These are phyloP conservation scores for Posidonia australis DNA, from an alignment of 106 monocot genomes.

Conservation along the genomic window DNA sequence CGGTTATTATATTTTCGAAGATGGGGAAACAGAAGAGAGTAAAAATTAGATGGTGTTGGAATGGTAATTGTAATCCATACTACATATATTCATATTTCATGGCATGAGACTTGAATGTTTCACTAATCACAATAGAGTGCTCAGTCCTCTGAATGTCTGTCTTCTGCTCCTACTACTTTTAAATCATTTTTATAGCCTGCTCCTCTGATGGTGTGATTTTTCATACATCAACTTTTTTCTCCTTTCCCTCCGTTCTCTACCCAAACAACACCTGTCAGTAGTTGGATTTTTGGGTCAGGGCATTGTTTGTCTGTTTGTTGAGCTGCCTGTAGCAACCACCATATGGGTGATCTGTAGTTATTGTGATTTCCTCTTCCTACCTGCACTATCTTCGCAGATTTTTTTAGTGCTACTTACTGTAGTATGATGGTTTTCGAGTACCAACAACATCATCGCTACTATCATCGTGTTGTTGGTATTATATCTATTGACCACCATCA, in stretches of 20 bases:
- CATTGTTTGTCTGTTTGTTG: not conserved
- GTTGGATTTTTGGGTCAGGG: slow-evolving; percentile 10
- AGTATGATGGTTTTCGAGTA: no score
- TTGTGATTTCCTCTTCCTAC: not conserved
- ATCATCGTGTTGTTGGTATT: no score
- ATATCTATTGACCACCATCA: no score
- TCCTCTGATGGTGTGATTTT: not conserved
- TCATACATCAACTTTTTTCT: not conserved
- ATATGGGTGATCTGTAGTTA: not conserved
- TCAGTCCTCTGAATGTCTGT: not conserved
- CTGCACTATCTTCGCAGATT: no score
- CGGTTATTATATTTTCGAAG: not conserved
- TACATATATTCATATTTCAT: slow-evolving; percentile 1
- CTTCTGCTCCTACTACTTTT: not conserved
- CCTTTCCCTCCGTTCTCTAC: not conserved
- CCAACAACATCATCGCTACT: no score
- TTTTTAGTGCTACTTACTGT: no score
- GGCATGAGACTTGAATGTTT: not conserved
- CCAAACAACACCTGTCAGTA: not conserved
- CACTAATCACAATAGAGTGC: not conserved
- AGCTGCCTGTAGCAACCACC: not conserved
- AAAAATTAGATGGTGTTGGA: not conserved
- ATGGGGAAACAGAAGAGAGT: not conserved
- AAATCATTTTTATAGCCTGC: not conserved
- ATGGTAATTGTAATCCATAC: not conserved